phyloP scores from a whole-genome alignment of 106 monocot species.

The Triglochin maritima region DNA sequence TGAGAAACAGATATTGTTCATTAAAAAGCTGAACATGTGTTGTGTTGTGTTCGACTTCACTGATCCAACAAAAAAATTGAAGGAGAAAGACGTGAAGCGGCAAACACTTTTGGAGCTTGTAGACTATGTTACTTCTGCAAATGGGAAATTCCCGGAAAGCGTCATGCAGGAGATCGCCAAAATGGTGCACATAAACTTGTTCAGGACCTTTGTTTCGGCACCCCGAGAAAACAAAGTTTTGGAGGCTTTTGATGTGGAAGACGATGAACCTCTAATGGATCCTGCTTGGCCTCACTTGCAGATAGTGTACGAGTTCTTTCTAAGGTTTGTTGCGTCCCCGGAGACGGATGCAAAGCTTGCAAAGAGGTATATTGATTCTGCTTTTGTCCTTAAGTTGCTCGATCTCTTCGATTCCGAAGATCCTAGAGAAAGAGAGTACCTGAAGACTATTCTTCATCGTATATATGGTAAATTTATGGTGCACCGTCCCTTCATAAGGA shows the following conservation, averaged over 20 bases:
- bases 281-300: conserved; percentile 59
- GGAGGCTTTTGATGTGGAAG: conserved; percentile 47
- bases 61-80: conserved; percentile 25
- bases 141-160: conserved; percentile 25
- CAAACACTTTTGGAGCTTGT: conserved; percentile 41
- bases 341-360: conserved; percentile 52
- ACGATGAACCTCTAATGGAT: conserved; percentile 58
- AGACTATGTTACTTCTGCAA: conserved; percentile 27
- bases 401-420: conserved; percentile 61
- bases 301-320: conserved; percentile 50
- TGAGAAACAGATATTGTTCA: conserved; percentile 26
- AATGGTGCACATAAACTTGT: conserved; percentile 35
- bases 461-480: conserved; percentile 63
- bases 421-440: conserved; percentile 45
- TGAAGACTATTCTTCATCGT: conserved; percentile 47
- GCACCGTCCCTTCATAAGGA: conserved; percentile 47
- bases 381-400: conserved; percentile 38
- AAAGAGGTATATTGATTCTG: conserved; percentile 39
- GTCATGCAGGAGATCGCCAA: conserved; percentile 31
- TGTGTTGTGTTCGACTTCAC: conserved; percentile 32
- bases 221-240: conserved; percentile 31
- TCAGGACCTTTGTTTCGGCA: conserved; percentile 19
- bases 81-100: conserved; percentile 36
- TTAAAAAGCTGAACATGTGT: conserved; percentile 28
- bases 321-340: conserved; percentile 36